A percentile compares a stretch with the other conserved stretches of the same genome.
Evolutionary conservation across 164 flowering plant genomes (phyloP).

Genomic region (Magnolia sinica): DNA sequence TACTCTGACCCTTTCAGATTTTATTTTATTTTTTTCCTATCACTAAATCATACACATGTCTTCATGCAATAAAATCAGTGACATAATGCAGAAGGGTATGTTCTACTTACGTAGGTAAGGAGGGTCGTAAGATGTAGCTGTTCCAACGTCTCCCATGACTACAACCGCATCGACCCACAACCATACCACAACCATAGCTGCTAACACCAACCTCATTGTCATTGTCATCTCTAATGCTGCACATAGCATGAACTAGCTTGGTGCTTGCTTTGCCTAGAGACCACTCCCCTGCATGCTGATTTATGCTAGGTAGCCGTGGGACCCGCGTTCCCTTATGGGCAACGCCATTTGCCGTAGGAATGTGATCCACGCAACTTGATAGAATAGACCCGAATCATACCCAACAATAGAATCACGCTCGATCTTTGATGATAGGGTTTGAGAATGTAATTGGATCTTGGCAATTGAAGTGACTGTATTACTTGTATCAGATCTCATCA

Average conservation of each 20-base stretch:
- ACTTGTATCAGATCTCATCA: no score
- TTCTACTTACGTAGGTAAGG: conserved; percentile 25
- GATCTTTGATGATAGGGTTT: background rate
- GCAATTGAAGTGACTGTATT: no score
- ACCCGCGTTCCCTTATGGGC: background rate
- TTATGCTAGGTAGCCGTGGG: background rate
- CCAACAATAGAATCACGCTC: background rate
- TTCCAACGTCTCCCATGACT: conserved; percentile 28
- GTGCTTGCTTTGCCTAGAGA: background rate
- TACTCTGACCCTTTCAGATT: no score
- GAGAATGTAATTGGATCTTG: background rate
- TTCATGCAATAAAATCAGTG: no score
- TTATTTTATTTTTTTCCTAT: no score
- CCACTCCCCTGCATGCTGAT: background rate
- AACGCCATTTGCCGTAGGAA: background rate
- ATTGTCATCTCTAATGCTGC: background rate
- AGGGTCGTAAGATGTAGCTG: conserved; percentile 24
- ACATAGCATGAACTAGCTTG: no score
- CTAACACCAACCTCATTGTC: conserved; percentile 16
- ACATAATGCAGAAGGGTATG: background rate
- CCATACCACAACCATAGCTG: conserved; percentile 14
- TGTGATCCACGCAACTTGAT: background rate
- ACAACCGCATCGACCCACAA: conserved; percentile 9
- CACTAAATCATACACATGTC: background rate
- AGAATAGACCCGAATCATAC: background rate